Evolutionary conservation across 75 land plant genomes (phyloP).

Genomic region (Selaginella moellendorffii): DNA sequence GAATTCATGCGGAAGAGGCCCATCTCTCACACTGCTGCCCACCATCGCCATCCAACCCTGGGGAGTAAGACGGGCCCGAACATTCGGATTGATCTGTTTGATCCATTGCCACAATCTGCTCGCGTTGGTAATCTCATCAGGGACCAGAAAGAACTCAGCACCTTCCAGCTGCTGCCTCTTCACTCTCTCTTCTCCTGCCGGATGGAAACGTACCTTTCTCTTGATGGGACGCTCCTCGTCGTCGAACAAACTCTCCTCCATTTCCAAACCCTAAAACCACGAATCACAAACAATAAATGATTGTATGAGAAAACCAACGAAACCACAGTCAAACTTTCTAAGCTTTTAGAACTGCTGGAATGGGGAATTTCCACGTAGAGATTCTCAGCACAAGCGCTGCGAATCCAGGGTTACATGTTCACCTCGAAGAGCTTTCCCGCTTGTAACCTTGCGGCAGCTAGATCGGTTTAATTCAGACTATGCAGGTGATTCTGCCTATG

Average conservation of each 20-base stretch:
- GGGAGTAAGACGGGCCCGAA: background rate
- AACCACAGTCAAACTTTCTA: no score
- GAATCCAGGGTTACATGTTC: no score
- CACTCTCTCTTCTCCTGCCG: constrained; percentile 2
- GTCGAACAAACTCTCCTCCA: background rate
- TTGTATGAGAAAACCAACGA: no score
- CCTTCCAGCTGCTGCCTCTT: constrained; percentile 2
- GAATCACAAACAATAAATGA: no score
- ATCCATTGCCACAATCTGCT: background rate
- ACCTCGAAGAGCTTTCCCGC: no score
- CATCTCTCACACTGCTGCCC: background rate
- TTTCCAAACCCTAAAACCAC: constrained; percentile 1
- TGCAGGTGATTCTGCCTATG: no score
- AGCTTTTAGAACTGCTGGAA: no score
- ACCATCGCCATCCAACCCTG: background rate
- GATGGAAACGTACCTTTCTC: constrained; percentile 1
- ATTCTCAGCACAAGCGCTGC: no score
- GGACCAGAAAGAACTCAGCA: background rate
- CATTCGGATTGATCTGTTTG: constrained; percentile 1
- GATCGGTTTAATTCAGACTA: no score
- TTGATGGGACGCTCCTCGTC: constrained; percentile 1
- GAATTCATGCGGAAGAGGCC: constrained; percentile 1
- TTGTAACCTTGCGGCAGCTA: no score
- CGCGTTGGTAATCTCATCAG: background rate
- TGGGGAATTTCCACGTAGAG: no score